Evolutionary conservation across 2,329 filamentous ascomycete genomes (phyloP).

Genomic region (Escovopsis weberi): DNA sequence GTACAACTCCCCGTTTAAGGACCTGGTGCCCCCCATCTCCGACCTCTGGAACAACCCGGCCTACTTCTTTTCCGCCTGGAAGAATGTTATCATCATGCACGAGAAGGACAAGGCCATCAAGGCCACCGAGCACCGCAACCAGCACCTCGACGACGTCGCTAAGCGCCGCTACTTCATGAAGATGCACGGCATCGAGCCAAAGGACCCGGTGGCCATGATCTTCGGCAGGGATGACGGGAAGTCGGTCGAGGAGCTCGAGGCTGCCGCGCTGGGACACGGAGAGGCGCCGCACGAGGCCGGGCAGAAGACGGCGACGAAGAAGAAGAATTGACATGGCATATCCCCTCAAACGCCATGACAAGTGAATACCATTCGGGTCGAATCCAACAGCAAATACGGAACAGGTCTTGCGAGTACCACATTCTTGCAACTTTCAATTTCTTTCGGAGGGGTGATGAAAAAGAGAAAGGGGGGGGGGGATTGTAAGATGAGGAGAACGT

Average conservation of each 20-base stretch:
- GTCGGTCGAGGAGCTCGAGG: constrained; percentile 22
- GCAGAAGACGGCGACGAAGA: constrained; percentile 16
- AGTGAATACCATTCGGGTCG: no score
- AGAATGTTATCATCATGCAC: constrained; percentile 64
- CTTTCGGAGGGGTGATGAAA: no score
- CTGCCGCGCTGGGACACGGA: constrained; percentile 22
- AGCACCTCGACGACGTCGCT: constrained; percentile 68
- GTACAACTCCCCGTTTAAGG: constrained; percentile 60
- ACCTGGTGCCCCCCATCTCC: constrained; percentile 59
- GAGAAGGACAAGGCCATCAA: constrained; percentile 54
- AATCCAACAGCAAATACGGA: no score
- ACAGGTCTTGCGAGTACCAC: no score
- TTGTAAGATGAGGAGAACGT: no score
- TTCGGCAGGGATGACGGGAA: constrained; percentile 23
- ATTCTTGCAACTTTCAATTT: no score
- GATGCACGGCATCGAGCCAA: constrained; percentile 65
- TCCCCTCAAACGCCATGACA: constrained; percentile 33
- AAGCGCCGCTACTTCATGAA: constrained; percentile 78
- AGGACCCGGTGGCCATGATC: constrained; percentile 36
- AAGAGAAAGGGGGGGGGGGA: no score
- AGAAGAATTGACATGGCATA: constrained; percentile 75
- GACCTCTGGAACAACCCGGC: constrained; percentile 58
- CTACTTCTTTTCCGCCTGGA: constrained; percentile 46
- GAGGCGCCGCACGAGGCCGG: constrained; percentile 13
- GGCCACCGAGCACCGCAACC: constrained; percentile 56